phyloP scores from a whole-genome alignment of 176 grass and related monocot species.

The Avena eriantha region DNA sequence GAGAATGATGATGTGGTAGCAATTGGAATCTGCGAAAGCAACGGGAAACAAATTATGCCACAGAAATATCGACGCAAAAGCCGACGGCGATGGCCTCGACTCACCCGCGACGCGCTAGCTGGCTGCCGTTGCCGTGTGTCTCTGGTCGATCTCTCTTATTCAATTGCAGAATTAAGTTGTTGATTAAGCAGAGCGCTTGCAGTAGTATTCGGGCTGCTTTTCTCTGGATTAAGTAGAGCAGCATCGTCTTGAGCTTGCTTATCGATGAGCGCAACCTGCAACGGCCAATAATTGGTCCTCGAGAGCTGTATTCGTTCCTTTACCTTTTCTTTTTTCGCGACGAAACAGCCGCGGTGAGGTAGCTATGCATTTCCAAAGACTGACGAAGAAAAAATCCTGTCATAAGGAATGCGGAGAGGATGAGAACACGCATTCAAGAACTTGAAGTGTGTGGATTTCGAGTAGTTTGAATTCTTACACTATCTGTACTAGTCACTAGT shows the following conservation, averaged over 20 bases:
- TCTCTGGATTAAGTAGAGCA: not conserved
- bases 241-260: not conserved
- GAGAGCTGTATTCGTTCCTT: not conserved
- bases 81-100: conserved; percentile 29
- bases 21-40: conserved; percentile 42
- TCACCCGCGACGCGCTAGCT: not conserved
- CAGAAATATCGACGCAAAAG: conserved; percentile 17
- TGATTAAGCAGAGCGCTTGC: not conserved
- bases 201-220: not conserved
- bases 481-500: not conserved
- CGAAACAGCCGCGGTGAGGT: not conserved
- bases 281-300: conserved; percentile 6
- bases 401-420: no score
- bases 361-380: not conserved
- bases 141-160: conserved; percentile 1
- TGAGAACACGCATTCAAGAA: not conserved
- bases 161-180: not conserved
- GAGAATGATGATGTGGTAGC: conserved; percentile 21
- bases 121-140: conserved; percentile 25
- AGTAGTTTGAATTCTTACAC: not conserved
- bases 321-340: not conserved
- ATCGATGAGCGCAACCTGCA: conserved; percentile 33
- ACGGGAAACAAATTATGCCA: conserved; percentile 30
- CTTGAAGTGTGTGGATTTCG: not conserved
- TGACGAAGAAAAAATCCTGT: not conserved